Percentiles rank a stretch among this genome's conserved stretches.
Evolutionary conservation across 2,329 filamentous ascomycete genomes (phyloP).

Genomic region (Thyridium curvatum): DNA sequence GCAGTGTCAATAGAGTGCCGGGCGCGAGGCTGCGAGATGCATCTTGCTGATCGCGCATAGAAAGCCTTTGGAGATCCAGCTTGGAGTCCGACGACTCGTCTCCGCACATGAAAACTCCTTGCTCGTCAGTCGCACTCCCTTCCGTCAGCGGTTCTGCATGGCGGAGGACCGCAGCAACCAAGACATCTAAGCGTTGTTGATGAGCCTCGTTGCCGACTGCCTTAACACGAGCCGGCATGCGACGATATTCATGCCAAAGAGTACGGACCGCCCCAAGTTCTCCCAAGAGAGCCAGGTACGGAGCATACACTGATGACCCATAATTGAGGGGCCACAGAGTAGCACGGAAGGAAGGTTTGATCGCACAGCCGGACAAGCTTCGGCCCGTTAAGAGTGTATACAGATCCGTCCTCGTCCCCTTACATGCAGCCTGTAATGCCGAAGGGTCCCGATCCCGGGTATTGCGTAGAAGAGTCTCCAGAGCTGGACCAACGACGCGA

Average conservation of each 20-base stretch:
- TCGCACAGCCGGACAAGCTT: background rate
- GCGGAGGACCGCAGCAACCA: constrained; percentile 2
- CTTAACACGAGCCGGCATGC: background rate
- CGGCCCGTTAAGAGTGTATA: constrained; percentile 13
- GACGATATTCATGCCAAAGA: constrained; percentile 5
- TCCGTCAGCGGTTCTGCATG: background rate
- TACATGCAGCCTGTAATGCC: background rate
- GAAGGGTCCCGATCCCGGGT: background rate
- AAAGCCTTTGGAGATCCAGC: constrained; percentile 2
- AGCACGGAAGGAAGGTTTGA: constrained; percentile 6
- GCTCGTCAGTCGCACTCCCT: no score
- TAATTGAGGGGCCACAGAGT: background rate
- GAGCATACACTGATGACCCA: background rate
- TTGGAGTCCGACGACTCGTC: background rate
- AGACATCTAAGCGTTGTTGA: background rate
- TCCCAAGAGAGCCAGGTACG: constrained; percentile 9
- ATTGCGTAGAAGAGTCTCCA: background rate
- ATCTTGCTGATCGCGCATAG: no score
- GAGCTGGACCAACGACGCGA: background rate
- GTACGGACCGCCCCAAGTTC: constrained; percentile 12
- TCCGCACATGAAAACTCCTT: background rate
- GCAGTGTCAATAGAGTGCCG: no score
- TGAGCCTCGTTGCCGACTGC: background rate
- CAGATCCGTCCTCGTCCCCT: constrained; percentile 8
- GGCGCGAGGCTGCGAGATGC: no score